Evolutionary conservation across 2,329 filamentous ascomycete species (phyloP).

Genomic region (Apiospora hydei): DNA sequence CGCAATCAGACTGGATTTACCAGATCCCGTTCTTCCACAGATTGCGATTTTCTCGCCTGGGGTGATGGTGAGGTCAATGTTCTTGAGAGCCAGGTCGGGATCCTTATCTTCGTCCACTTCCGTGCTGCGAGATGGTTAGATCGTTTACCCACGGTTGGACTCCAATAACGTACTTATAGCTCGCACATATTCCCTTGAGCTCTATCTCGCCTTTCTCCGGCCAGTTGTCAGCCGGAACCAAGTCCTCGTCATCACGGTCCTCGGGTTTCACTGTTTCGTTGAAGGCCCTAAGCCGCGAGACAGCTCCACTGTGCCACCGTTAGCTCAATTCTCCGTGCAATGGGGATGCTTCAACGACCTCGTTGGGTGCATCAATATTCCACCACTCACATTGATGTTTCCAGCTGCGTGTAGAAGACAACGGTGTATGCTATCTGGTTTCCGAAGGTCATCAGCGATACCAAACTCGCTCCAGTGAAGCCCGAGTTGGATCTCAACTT

Average conservation of each 20-base stretch:
- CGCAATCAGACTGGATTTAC: constrained; percentile 50
- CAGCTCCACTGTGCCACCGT: constrained; percentile 35
- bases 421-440: constrained; percentile 32
- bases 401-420: constrained; percentile 39
- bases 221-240: constrained; percentile 39
- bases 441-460: constrained; percentile 42
- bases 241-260: constrained; percentile 34
- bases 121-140: neutral
- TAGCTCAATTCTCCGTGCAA: constrained; percentile 30
- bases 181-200: constrained; percentile 38
- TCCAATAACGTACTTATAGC: constrained; percentile 32
- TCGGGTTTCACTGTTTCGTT: constrained; percentile 38
- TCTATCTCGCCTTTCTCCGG: constrained; percentile 37
- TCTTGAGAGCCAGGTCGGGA: constrained; percentile 37
- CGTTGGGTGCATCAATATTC: constrained; percentile 38
- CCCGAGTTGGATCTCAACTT: constrained; percentile 35
- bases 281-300: constrained; percentile 40
- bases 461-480: constrained; percentile 39
- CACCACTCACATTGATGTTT: constrained; percentile 39
- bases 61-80: constrained; percentile 39
- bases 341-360: constrained; percentile 26
- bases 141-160: neutral
- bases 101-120: constrained; percentile 23
- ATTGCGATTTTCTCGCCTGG: constrained; percentile 44
- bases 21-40: constrained; percentile 45